Evolutionary conservation across 352 stramenopile genomes (phyloP).

Genomic region (Pythium utonaiense): DNA sequence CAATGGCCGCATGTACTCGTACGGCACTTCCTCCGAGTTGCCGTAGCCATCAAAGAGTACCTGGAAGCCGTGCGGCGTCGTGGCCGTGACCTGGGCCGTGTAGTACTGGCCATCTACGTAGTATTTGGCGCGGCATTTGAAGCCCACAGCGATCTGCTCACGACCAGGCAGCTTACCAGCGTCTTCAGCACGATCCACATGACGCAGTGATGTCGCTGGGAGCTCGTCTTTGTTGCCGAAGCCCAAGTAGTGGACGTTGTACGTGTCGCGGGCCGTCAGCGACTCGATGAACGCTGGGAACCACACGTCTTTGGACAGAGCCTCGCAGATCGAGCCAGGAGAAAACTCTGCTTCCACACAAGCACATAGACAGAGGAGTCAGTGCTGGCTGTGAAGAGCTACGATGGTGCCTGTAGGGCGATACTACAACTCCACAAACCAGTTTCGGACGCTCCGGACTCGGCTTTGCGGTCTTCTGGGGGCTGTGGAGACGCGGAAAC

Average conservation of each 20-base stretch:
- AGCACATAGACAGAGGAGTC: background rate
- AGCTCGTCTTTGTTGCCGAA: slow-evolving; percentile 65
- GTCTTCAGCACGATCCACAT: slow-evolving; percentile 18
- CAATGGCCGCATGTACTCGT: slow-evolving; percentile 75
- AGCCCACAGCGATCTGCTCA: slow-evolving; percentile 45
- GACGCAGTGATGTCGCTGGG: slow-evolving; percentile 34
- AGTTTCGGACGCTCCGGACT: background rate
- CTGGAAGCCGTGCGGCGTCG: slow-evolving; percentile 71
- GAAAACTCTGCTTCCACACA: slow-evolving; percentile 25
- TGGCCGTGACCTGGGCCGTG: slow-evolving; percentile 52
- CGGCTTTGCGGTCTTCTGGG: background rate
- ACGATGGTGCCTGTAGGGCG: no score
- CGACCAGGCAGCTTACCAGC: slow-evolving; percentile 34
- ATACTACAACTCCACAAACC: background rate
- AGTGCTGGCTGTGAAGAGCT: background rate
- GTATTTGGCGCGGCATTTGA: slow-evolving; percentile 74
- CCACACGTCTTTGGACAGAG: slow-evolving; percentile 61
- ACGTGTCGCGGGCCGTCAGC: slow-evolving; percentile 45
- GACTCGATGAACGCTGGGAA: slow-evolving; percentile 65
- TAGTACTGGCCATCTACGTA: slow-evolving; percentile 81
- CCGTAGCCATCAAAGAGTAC: slow-evolving; percentile 88
- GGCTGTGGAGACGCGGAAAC: background rate
- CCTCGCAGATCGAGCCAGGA: slow-evolving; percentile 53
- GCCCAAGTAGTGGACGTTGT: slow-evolving; percentile 73
- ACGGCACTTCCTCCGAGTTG: slow-evolving; percentile 89